A percentile compares a stretch with the other conserved stretches of the same genome.
Conservation (phyloP, 345 rosid species). For the Turnera subulata region DNA sequence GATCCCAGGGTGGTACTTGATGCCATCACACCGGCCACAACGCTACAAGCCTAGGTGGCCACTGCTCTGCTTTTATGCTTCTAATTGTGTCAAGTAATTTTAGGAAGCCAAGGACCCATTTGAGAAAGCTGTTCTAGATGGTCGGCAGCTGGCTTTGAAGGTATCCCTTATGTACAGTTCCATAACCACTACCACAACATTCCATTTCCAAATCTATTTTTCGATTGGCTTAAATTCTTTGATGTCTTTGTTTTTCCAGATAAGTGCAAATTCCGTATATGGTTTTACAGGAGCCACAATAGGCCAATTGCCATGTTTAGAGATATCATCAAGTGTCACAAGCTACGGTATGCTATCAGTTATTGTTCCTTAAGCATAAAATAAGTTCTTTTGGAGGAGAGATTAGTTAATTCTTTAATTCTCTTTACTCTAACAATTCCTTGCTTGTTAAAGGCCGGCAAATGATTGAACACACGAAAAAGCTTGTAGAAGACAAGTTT, state of each 20-base stretch:
- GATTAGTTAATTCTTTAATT: conserved; percentile 5
- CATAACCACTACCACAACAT: background rate
- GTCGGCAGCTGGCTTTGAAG: conserved; percentile 94
- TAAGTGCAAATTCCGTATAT: conserved; percentile 96
- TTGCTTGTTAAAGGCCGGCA: conserved; percentile 66
- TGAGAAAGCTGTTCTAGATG: conserved; percentile 95
- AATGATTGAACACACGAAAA: conserved; percentile 97
- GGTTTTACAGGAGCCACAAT: conserved; percentile 97
- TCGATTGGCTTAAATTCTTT: conserved; percentile 8
- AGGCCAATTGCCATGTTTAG: conserved; percentile 90
- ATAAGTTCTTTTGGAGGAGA: background rate
- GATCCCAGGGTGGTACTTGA: too few relatives aligned
- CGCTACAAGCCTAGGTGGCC: too few relatives aligned
- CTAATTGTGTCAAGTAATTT: conserved; percentile 17
- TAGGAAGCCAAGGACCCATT: conserved; percentile 97
- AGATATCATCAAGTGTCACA: conserved; percentile 97
- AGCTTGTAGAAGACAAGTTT: conserved; percentile 85
- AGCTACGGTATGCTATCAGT: conserved; percentile 68
- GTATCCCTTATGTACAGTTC: conserved; percentile 19
- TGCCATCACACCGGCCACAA: too few relatives aligned
- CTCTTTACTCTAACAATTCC: conserved; percentile 21
- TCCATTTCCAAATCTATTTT: background rate
- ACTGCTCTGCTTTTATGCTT: background rate
- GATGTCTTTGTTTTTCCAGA: conserved; percentile 37
- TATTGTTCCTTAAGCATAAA: background rate